Evolutionary conservation across 2,329 filamentous ascomycete genomes (phyloP), one percentile per base, ranked within the genome.

Genomic region (Pseudogymnoascus sp.): DNA sequence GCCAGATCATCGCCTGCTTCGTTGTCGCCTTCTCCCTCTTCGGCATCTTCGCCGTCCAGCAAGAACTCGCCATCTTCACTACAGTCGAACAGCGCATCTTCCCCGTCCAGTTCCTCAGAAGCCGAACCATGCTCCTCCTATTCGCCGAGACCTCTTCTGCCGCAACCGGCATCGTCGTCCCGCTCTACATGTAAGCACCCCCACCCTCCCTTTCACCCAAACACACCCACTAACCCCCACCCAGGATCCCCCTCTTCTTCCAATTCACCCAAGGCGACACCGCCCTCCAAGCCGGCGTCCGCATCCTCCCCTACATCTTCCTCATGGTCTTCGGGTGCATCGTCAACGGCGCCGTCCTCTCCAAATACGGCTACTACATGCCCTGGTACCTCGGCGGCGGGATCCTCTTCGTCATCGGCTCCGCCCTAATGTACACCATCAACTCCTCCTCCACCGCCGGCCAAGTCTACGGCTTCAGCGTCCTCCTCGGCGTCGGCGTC

Each of bases 201-300:
- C n/a, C 16, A 2, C 61, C 26, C 6, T 4, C 21, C 21, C 21
- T 12, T 18, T 67, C 1, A 68, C 70, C 63, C 70, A 71, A 40
- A 39, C 62, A 39, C 62, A 77, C 73, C 61, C 77, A 77, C 1
- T 85, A 81, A 71, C 73, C 85, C 5, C 8, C 75, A 12, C 77
- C 18, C 26, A 75, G 78, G 61, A 74, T 80, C 59, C 77, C 82
- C 29, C 80, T 83, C 64, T 78, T 78, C 68, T 81, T 81, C 61
- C 79, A 81, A 61, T 81, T 81, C 63, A 79, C 82, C 36, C 76
- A 78, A 10, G 77, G 76, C 40, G 73, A 81, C 26, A 74, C 76
- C 1, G 78, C 78, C 5, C 78, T 82, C 12, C 83, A 76, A 63
- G 70, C 74, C 10, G 73, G 73, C 40, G 72, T 77, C 14, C 69